Percentiles rank a stretch among this genome's conserved stretches.
Conservation (phyloP, 257 asterid genomes). For the Salvia miltiorrhiza region DNA sequence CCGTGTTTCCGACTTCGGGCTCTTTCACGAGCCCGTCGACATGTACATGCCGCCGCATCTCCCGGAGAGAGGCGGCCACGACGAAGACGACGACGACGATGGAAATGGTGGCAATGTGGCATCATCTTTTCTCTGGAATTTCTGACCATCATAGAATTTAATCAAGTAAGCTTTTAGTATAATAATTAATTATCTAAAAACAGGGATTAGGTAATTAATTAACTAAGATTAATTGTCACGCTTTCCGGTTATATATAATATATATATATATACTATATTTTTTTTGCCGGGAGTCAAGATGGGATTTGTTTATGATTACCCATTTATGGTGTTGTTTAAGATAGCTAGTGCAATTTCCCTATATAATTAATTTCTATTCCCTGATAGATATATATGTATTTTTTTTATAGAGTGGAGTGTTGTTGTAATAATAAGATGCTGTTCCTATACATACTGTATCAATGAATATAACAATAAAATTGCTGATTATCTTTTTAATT, state of each 20-base stretch:
- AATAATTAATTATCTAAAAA: background rate
- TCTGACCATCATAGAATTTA: slow-evolving; percentile 20
- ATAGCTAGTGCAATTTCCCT: background rate
- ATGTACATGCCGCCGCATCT: slow-evolving; percentile 38
- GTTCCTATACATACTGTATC: background rate
- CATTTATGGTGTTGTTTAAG: background rate
- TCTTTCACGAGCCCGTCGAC: slow-evolving; percentile 41
- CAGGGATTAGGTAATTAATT: background rate
- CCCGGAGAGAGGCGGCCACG: background rate
- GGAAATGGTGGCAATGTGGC: slow-evolving; percentile 28
- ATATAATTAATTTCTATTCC: background rate
- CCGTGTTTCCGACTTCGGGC: slow-evolving; percentile 33
- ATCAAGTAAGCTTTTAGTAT: background rate
- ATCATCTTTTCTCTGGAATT: slow-evolving; percentile 52
- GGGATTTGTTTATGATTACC: background rate
- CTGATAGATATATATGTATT: background rate
- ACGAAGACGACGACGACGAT: slow-evolving; percentile 3
- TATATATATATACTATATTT: background rate
- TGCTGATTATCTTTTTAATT: background rate
- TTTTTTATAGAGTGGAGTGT: background rate
- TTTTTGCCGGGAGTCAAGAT: slow-evolving; percentile 10
- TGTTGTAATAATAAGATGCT: background rate
- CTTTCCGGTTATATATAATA: slow-evolving; percentile 18
- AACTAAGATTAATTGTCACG: background rate
- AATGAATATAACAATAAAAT: background rate